These are phyloP conservation scores for Aspergillus caelatus DNA, from an alignment of 2,329 filamentous ascomycete genomes.

Conservation along the genomic window DNA sequence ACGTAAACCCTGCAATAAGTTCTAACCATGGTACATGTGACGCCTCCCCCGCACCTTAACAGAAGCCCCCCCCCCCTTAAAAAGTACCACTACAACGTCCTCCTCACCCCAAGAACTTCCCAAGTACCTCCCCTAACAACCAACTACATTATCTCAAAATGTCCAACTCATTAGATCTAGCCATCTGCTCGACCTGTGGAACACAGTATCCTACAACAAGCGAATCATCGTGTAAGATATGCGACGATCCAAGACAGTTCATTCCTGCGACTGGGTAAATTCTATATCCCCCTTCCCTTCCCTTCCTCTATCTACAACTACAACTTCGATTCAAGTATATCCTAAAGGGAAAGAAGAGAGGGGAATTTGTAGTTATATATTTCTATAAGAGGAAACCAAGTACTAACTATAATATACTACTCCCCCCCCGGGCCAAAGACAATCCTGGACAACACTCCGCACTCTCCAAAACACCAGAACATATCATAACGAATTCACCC, in stretches of 20 bases:
- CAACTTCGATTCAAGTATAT: not conserved
- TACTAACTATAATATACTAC: not conserved
- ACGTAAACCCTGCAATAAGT: too few species aligned
- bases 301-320: not conserved
- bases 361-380: not conserved
- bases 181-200: slow-evolving; percentile 33
- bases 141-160: slow-evolving; percentile 3
- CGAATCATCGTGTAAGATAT: slow-evolving; percentile 31
- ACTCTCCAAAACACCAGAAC: slow-evolving; percentile 21
- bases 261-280: slow-evolving; percentile 29
- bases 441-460: slow-evolving; percentile 35
- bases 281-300: not conserved
- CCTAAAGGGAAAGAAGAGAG: not conserved
- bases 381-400: not conserved
- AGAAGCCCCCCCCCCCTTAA: too few species aligned
- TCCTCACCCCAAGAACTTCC: too few species aligned
- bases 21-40: too few species aligned
- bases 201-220: slow-evolving; percentile 25
- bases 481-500: slow-evolving; percentile 28
- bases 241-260: slow-evolving; percentile 36
- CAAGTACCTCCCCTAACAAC: too few species aligned
- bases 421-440: slow-evolving; percentile 8
- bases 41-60: too few species aligned
- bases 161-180: slow-evolving; percentile 22
- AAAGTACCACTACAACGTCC: too few species aligned